These are phyloP conservation scores for Lepidium sativum DNA, from an alignment of 345 rosid genomes.

Conservation along the genomic window DNA sequence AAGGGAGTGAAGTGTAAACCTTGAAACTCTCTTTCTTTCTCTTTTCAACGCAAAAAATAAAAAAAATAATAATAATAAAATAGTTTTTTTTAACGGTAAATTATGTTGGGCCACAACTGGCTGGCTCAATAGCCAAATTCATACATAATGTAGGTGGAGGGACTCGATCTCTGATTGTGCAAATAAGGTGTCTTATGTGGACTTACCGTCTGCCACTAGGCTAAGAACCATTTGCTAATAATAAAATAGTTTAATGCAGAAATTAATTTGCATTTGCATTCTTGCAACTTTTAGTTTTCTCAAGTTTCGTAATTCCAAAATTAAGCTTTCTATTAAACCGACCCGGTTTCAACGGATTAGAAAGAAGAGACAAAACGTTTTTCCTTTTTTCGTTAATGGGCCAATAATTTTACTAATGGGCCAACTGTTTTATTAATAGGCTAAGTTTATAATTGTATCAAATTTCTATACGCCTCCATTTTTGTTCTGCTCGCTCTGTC, in stretches of 20 bases:
- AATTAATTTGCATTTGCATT: not conserved
- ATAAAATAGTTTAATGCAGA: not conserved
- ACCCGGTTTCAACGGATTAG: too few relatives aligned
- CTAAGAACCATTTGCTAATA: not conserved
- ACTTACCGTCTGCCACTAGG: not conserved
- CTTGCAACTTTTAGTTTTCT: not conserved
- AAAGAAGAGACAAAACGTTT: too few relatives aligned
- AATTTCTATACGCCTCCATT: constrained; percentile 2
- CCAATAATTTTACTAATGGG: not conserved
- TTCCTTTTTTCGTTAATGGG: too few relatives aligned
- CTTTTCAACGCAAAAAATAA: not conserved
- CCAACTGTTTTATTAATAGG: not conserved
- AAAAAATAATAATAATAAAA: too few relatives aligned
- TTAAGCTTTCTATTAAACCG: too few relatives aligned
- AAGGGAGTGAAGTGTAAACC: not conserved
- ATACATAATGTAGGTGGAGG: too few relatives aligned
- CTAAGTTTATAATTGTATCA: not conserved
- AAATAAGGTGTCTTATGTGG: not conserved
- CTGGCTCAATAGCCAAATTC: too few relatives aligned
- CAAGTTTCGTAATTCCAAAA: too few relatives aligned
- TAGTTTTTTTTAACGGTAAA: too few relatives aligned
- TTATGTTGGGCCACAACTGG: too few relatives aligned
- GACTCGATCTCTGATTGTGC: too few relatives aligned
- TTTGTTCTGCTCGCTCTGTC: not conserved
- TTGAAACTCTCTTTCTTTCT: not conserved